A percentile compares a stretch with the other conserved stretches of the same genome.
These are phyloP conservation scores for Nectriaceae sp. DNA, from an alignment of 2,329 filamentous ascomycete species.

Conservation along the genomic window DNA sequence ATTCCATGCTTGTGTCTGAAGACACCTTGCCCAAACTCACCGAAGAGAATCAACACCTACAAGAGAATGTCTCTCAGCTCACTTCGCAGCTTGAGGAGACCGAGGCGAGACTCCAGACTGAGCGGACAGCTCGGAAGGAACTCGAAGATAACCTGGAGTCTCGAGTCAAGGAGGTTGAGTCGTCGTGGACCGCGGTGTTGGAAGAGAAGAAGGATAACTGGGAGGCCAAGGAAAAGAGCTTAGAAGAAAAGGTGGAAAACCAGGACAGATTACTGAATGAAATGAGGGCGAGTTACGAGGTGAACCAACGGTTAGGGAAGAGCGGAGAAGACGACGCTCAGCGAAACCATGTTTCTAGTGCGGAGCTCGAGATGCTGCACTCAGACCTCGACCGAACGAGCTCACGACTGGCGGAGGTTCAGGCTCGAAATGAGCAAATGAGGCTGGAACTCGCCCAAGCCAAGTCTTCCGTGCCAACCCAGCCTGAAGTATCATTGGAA, in stretches of 20 bases:
- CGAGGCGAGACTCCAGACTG: conserved; percentile 77
- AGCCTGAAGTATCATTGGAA: conserved; percentile 67
- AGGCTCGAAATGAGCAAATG: conserved; percentile 92
- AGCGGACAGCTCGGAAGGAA: conserved; percentile 70
- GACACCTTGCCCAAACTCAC: conserved; percentile 88
- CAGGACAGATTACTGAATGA: conserved; percentile 92
- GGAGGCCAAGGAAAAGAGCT: conserved; percentile 85
- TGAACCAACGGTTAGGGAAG: conserved; percentile 84
- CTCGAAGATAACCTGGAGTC: conserved; percentile 76
- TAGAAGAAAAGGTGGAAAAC: conserved; percentile 93
- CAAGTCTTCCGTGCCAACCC: conserved; percentile 66
- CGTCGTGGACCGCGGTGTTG: conserved; percentile 85
- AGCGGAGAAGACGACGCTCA: conserved; percentile 62
- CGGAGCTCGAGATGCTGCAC: conserved; percentile 91
- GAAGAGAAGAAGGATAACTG: conserved; percentile 96
- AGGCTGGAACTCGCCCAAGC: conserved; percentile 88
- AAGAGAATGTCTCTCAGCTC: conserved; percentile 72
- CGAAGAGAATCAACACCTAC: conserved; percentile 87
- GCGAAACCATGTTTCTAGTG: conserved; percentile 72
- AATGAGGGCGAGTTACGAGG: conserved; percentile 95
- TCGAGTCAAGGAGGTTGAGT: conserved; percentile 86
- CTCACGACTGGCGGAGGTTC: conserved; percentile 82
- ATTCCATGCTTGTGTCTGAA: conserved; percentile 88
- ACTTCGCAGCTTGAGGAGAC: conserved; percentile 81
- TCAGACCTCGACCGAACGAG: conserved; percentile 91